phyloP scores from a whole-genome alignment of 179 eudicot species.

The Pouteria campechiana region DNA sequence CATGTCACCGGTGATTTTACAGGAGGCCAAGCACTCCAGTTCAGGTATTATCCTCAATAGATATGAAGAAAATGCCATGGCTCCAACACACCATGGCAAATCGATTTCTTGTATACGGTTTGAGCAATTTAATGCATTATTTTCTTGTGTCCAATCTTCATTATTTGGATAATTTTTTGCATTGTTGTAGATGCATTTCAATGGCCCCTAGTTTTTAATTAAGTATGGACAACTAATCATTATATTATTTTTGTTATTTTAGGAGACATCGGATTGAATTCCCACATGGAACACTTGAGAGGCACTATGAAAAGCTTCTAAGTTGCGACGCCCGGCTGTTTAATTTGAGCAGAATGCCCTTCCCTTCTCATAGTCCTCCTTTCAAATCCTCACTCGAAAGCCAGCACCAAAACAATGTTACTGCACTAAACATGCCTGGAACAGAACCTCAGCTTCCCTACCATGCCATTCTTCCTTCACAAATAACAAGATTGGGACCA shows the following conservation, averaged over 20 bases:
- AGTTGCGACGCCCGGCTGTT: constrained; percentile 17
- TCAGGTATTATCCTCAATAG: constrained; percentile 22
- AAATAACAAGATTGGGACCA: no score
- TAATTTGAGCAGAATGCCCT: constrained; percentile 23
- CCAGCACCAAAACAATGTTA: no score
- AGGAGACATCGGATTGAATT: constrained; percentile 36
- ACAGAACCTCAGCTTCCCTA: no score
- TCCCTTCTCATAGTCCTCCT: no score
- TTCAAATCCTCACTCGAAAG: no score
- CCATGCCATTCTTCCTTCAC: no score
- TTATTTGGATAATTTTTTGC: neutral
- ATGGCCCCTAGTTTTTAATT: neutral
- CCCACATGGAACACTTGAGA: constrained; percentile 18
- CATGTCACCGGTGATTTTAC: constrained; percentile 42
- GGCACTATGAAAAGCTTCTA: constrained; percentile 30
- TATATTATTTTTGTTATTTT: neutral
- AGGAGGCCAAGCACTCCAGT: constrained; percentile 30
- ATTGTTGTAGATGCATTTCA: neutral
- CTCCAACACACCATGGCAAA: neutral
- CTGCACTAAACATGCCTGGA: no score
- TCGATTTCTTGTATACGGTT: neutral
- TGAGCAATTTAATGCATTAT: no score
- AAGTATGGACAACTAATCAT: neutral
- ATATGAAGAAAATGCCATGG: no score
- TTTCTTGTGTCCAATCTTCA: no score